Conservation (phyloP, 1,284 basidiomycete genomes). For the Ganoderma boninense region DNA sequence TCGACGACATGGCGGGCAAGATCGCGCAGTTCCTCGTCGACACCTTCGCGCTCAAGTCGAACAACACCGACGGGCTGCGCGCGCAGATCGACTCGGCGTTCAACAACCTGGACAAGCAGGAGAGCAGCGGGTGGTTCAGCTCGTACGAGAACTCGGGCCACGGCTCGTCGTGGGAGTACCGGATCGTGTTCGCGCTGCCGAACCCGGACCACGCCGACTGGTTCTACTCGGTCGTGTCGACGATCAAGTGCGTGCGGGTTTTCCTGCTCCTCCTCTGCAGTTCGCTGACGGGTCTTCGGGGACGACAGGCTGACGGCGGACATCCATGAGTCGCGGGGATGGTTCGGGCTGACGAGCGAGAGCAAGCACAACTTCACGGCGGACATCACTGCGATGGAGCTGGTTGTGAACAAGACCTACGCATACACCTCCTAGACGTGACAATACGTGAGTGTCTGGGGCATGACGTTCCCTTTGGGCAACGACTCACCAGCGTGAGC, state of each 20-base stretch:
- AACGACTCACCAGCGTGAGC: background rate
- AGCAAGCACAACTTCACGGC: background rate
- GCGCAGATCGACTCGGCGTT: slow-evolving; percentile 3
- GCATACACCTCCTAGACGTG: slow-evolving; percentile 6
- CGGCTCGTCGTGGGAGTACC: background rate
- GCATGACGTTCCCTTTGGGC: background rate
- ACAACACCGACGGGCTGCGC: background rate
- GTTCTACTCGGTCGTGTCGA: background rate
- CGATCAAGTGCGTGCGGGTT: background rate
- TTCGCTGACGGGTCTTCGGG: background rate
- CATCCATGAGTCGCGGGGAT: background rate
- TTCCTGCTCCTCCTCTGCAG: too few species aligned
- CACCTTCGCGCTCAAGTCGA: background rate
- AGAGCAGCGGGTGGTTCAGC: slow-evolving; percentile 1
- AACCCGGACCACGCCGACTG: background rate
- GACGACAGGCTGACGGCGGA: background rate
- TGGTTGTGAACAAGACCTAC: slow-evolving; percentile 1
- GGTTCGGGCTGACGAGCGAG: background rate
- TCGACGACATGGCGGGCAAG: background rate
- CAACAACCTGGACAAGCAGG: background rate
- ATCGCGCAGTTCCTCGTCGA: slow-evolving; percentile 3
- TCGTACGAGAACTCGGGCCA: background rate
- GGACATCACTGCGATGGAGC: background rate
- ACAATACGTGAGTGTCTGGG: background rate
- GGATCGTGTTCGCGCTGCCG: background rate